A percentile compares a stretch with the other conserved stretches of the same genome.
These are phyloP conservation scores for Trichoderma koningii DNA, from an alignment of 2,329 filamentous ascomycete species.

Conservation along the genomic window DNA sequence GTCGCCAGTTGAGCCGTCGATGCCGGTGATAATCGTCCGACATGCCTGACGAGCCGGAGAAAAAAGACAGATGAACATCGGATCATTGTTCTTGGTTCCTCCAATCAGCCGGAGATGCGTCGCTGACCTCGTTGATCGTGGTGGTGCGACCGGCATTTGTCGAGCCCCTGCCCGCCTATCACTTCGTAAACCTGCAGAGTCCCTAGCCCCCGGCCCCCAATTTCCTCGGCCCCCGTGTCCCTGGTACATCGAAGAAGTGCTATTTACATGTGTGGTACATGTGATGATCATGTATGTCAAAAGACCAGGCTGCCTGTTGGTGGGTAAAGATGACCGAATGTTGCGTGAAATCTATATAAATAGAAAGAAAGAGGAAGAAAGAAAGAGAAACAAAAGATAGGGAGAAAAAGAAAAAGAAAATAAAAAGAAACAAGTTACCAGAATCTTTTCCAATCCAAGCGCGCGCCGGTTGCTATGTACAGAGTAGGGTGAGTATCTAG, in stretches of 20 bases:
- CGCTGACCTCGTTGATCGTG: background rate
- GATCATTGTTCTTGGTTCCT: background rate
- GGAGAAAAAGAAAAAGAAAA: conserved; percentile 11
- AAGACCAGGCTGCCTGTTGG: background rate
- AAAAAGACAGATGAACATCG: conserved; percentile 5
- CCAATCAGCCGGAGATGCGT: conserved; percentile 2
- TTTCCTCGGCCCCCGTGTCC: conserved; percentile 4
- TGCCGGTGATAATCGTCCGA: background rate
- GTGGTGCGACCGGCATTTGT: conserved; percentile 10
- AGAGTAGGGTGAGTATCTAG: background rate
- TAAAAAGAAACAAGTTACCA: conserved; percentile 8
- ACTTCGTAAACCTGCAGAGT: background rate
- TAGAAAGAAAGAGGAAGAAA: conserved; percentile 20
- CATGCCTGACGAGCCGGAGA: conserved; percentile 6
- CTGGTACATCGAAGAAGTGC: background rate
- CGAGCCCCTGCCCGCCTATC: background rate
- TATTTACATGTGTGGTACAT: background rate
- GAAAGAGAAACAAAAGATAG: conserved; percentile 5
- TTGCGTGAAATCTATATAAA: conserved; percentile 15
- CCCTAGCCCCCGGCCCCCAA: conserved; percentile 4
- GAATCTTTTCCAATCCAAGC: conserved; percentile 10
- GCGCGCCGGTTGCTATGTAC: conserved; percentile 19
- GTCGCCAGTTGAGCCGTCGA: conserved; percentile 4
- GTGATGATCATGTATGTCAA: background rate
- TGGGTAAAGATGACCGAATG: background rate